Evolutionary conservation across 2,329 filamentous ascomycete genomes (phyloP), one percentile per base, ranked within the genome.

Genomic region (Neonectria punicea): DNA sequence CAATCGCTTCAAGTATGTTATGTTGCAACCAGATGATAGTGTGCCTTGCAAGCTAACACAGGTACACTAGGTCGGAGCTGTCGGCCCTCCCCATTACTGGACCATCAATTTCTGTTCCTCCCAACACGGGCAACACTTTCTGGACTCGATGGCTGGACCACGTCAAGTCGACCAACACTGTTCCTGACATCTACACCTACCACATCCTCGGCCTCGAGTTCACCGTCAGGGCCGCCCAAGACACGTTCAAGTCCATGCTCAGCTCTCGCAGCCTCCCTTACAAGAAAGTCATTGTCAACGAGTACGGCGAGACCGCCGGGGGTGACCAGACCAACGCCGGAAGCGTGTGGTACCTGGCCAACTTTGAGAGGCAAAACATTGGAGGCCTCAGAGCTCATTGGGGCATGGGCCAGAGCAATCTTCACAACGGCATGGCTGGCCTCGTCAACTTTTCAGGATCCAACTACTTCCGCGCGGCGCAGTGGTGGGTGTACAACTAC

Each of bases 401-500:
- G 57, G 57, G 57, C 2, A 53, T 43, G 25, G 57, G 47, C 20
- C 11, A 18, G n/a, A 39, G 13, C 14, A 60, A 60, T 22, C 57
- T 60, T n/a, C 46, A 49, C 46, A 49, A 49, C 16, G 46, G 46
- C 16, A 49, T 49, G 46, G 46, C 46, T 20, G 55, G 44, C 2
- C 56, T 64, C 11, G 61, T 60, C 13, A 64, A 61, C 32, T 49
- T 41, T 16, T 32, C 43, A 6, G 61, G 61, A 18, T 62, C 59
- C 44, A 51, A 18, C 50, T 64, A 60, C 20, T 60, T 53, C 50
- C 61, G 49, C 4, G 43, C 57, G 2, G 61, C 56, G 5, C 56
- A 64, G 51, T 64, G 61, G 61, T 60, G 57, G 56, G 61, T 64
- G 22, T 64, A 64, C 57, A 64, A 61, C 51, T 64, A 64, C 43